phyloP scores from a whole-genome alignment of 1,284 basidiomycete species.

The Boletellus sp. region DNA sequence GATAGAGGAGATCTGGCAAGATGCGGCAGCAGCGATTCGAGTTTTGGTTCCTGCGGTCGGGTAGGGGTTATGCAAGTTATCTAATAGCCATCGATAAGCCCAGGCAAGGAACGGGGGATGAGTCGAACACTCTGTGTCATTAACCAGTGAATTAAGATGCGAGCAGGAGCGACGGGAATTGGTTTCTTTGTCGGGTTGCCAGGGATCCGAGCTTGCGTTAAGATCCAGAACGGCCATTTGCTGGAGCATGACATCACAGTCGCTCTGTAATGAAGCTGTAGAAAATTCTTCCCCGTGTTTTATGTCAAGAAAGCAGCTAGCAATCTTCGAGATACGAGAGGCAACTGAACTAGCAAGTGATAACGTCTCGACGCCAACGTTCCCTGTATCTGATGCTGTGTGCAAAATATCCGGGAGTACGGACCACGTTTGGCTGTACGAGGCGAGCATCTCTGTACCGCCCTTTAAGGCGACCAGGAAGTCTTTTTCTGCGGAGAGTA shows the following conservation, averaged over 20 bases:
- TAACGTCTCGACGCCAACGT: neutral
- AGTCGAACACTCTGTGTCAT: too few species aligned
- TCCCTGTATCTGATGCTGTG: neutral
- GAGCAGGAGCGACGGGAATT: too few species aligned
- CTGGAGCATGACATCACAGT: slow-evolving; percentile 12
- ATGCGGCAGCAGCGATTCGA: slow-evolving; percentile 10
- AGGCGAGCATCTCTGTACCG: neutral
- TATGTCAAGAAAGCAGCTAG: slow-evolving; percentile 10
- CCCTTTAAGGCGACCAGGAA: slow-evolving; percentile 1
- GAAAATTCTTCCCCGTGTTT: neutral
- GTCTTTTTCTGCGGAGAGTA: slow-evolving; percentile 4
- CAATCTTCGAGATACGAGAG: slow-evolving; percentile 6
- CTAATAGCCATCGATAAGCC: slow-evolving; percentile 35
- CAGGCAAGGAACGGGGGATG: neutral
- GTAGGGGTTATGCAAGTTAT: slow-evolving; percentile 50
- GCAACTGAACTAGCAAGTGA: slow-evolving; percentile 2
- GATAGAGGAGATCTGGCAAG: slow-evolving; percentile 25
- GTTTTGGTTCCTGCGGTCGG: slow-evolving; percentile 34
- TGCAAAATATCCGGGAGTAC: neutral
- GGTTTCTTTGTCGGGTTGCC: too few species aligned
- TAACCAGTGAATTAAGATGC: too few species aligned
- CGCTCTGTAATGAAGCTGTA: neutral
- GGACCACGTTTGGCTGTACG: slow-evolving; percentile 5
- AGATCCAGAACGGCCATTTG: slow-evolving; percentile 7
- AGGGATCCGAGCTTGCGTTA: too few species aligned